Conservation (phyloP, 192 early-diverging fungal genomes). For the Entophlyctis helioformis region DNA sequence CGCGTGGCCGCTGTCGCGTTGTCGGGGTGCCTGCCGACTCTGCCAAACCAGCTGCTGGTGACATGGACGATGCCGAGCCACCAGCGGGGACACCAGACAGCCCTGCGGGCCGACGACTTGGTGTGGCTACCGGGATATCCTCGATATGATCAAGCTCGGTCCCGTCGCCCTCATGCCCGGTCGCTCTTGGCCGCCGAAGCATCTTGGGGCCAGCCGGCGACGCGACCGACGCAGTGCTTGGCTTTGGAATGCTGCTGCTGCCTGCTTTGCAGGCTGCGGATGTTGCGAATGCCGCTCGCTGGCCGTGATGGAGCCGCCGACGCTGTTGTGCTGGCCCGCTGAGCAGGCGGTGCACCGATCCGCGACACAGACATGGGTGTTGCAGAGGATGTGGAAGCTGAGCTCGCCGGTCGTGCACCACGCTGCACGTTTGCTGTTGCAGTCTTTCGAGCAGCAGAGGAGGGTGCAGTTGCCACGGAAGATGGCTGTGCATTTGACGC, state of each 20-base stretch:
- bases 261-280: neutral
- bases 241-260: neutral
- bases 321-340: neutral
- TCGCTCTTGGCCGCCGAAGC: constrained; percentile 6
- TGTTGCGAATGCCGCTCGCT: neutral
- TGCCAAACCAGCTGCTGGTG: neutral
- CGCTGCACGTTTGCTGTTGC: no score
- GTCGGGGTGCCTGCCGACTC: neutral
- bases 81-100: no score
- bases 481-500: no score
- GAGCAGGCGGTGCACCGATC: neutral
- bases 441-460: no score
- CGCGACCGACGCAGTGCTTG: neutral
- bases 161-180: constrained; percentile 19
- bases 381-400: no score
- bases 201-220: neutral
- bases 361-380: no score
- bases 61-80: neutral
- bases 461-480: no score
- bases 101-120: neutral
- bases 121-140: constrained; percentile 8
- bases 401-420: no score
- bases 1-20: neutral
- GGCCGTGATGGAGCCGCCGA: neutral
- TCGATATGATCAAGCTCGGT: constrained; percentile 23